Percentiles rank a stretch among this genome's conserved stretches.
Evolutionary conservation across 495 filamentous ascomycete species (phyloP).

Genomic region (Aspergillus kassunensis): DNA sequence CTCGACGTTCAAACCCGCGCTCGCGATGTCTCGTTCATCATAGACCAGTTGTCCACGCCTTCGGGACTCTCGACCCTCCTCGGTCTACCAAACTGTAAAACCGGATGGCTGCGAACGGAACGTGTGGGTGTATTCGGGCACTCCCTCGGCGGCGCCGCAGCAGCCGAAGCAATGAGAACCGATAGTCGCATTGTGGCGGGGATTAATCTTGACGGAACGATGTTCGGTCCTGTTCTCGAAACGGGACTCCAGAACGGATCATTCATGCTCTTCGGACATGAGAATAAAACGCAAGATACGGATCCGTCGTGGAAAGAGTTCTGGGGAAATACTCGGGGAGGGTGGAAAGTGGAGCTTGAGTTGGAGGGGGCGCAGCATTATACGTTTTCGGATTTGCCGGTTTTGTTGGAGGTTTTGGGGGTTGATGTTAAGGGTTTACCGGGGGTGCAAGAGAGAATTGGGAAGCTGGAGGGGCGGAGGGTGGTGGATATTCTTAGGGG

Average conservation of each 20-base stretch:
- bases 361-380: constrained; percentile 22
- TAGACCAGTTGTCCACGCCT: constrained; percentile 19
- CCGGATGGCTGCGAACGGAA: not conserved
- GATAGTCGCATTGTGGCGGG: constrained; percentile 43
- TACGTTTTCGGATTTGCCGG: constrained; percentile 25
- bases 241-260: constrained; percentile 20
- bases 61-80: not conserved
- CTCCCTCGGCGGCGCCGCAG: constrained; percentile 52
- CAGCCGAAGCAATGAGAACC: constrained; percentile 34
- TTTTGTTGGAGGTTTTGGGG: not conserved
- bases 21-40: constrained; percentile 32
- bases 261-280: constrained; percentile 28
- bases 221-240: constrained; percentile 29
- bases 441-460: not conserved
- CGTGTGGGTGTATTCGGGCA: constrained; percentile 34
- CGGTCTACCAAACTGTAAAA: not conserved
- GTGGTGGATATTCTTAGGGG: not conserved
- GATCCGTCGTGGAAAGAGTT: constrained; percentile 24
- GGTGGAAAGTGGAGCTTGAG: constrained; percentile 22
- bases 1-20: constrained; percentile 22
- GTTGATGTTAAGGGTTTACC: not conserved
- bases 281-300: constrained; percentile 15
- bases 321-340: constrained; percentile 23
- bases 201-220: constrained; percentile 43
- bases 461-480: not conserved